Evolutionary conservation across 78 protist genomes (phyloP).

Genomic region (Cavenderia fasciculata): DNA sequence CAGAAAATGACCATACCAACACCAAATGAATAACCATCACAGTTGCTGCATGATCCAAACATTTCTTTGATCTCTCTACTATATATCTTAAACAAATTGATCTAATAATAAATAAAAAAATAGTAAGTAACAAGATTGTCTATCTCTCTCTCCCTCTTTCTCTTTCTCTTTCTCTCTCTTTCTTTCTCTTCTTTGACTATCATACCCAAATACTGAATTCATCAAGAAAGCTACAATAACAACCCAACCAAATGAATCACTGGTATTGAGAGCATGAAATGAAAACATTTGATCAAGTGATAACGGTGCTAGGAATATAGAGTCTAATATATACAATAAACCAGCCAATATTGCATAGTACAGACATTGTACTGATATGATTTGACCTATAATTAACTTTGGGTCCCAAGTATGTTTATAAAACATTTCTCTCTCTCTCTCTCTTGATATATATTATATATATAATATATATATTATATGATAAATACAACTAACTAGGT

Average conservation of each 20-base stretch:
- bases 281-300: constrained; percentile 62
- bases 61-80: constrained; percentile 77
- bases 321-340: constrained; percentile 44
- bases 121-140: neutral
- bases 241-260: constrained; percentile 40
- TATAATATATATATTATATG: no score
- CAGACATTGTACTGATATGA: constrained; percentile 66
- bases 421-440: constrained; percentile 14
- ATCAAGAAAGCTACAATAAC: constrained; percentile 11
- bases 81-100: constrained; percentile 75
- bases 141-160: neutral
- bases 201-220: constrained; percentile 69
- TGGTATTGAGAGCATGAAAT: constrained; percentile 3
- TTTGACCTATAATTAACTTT: constrained; percentile 69
- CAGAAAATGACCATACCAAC: constrained; percentile 37
- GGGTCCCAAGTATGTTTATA: constrained; percentile 80
- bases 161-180: neutral
- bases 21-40: constrained; percentile 75
- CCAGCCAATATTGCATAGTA: constrained; percentile 47
- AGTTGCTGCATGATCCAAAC: constrained; percentile 80
- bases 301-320: constrained; percentile 11
- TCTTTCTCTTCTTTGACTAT: neutral
- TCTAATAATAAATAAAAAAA: neutral
- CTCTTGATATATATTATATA: no score
- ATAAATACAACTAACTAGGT: no score